Percentiles rank a stretch among this genome's conserved stretches.
Evolutionary conservation across 345 rosid genomes (phyloP).

Genomic region (Eucalyptus regnans): DNA sequence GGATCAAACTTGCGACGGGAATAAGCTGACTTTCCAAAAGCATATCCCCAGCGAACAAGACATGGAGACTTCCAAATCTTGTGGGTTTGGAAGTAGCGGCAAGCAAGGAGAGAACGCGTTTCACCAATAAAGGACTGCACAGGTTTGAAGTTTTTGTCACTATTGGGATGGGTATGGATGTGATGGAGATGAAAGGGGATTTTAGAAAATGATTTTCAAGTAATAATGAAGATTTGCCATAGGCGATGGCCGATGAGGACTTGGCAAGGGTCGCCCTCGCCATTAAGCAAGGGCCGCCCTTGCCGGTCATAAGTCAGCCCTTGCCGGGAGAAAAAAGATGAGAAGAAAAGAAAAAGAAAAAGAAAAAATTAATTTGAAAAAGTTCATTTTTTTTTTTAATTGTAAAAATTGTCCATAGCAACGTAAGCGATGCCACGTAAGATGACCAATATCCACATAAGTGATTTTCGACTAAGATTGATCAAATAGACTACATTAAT

Average conservation of each 20-base stretch:
- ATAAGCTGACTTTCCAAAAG: neutral
- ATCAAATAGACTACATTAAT: too few species aligned
- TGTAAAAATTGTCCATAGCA: too few species aligned
- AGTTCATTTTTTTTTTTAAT: too few species aligned
- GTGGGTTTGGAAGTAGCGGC: neutral
- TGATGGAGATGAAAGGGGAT: neutral
- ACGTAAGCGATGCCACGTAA: fast-evolving
- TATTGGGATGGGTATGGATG: neutral
- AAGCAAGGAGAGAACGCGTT: neutral
- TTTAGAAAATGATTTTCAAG: neutral
- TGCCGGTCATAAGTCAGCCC: fast-evolving
- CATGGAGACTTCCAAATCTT: neutral
- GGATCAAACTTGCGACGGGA: neutral
- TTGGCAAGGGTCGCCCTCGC: neutral
- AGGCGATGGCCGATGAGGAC: neutral
- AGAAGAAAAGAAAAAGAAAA: too few species aligned
- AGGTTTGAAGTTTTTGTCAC: neutral
- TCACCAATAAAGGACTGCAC: neutral
- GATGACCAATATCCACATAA: fast-evolving
- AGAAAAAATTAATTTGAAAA: too few species aligned
- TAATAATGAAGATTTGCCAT: too few species aligned
- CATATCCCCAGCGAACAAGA: neutral
- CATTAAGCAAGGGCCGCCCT: fast-evolving
- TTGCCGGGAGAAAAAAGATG: fast-evolving
- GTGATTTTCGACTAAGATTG: too few species aligned